Conservation (phyloP, 2,329 filamentous ascomycete species). For the Fusarium sp. region DNA sequence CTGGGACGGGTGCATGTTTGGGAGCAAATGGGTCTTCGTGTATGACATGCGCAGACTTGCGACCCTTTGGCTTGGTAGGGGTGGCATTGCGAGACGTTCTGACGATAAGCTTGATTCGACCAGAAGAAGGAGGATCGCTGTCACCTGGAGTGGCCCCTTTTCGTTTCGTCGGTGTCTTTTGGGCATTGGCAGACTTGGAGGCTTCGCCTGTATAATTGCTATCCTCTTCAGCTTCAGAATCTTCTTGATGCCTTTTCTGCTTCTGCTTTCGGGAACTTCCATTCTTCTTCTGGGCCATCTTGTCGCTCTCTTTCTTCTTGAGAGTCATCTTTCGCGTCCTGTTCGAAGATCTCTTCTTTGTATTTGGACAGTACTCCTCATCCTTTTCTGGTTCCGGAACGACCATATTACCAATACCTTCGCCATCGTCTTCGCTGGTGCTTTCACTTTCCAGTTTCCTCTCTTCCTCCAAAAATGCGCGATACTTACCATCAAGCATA, state of each 20-base stretch:
- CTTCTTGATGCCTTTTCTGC: neutral
- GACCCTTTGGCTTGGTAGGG: neutral
- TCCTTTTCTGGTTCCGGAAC: conserved; percentile 35
- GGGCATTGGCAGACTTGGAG: too few relatives aligned
- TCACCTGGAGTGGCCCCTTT: neutral
- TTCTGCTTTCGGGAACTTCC: neutral
- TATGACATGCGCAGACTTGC: too few relatives aligned
- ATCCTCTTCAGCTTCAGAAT: neutral
- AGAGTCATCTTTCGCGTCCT: conserved; percentile 7
- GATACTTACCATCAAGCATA: conserved; percentile 14
- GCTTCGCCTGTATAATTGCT: too few relatives aligned
- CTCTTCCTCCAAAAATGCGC: neutral
- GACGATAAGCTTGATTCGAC: conserved; percentile 17
- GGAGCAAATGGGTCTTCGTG: neutral
- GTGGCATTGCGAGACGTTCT: neutral
- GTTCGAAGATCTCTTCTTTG: conserved; percentile 1
- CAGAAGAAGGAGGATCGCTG: neutral
- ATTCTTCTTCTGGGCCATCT: neutral
- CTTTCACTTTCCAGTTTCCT: neutral
- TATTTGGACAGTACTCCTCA: conserved; percentile 30
- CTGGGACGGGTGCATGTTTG: accelerated
- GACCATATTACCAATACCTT: neutral
- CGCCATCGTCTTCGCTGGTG: neutral
- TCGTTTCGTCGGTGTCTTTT: neutral
- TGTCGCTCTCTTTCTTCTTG: neutral